A percentile compares a stretch with the other conserved stretches of the same genome.
Evolutionary conservation across 2,329 filamentous ascomycete genomes (phyloP).

Genomic region (Pseudogymnoascus sp.): DNA sequence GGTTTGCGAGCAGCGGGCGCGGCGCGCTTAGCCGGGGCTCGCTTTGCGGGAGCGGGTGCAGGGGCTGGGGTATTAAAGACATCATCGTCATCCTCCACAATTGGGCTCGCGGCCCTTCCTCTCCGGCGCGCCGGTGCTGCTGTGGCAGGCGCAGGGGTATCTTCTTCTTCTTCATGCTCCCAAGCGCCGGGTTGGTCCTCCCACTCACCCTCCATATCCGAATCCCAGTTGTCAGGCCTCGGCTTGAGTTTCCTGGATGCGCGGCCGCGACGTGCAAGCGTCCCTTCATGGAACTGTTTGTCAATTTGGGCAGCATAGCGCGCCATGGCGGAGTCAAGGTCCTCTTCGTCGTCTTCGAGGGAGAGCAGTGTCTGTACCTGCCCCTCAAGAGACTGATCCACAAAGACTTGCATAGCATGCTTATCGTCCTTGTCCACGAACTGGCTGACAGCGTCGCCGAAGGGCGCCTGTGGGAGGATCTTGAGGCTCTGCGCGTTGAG

Average conservation of each 20-base stretch:
- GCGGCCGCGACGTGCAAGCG: constrained; percentile 35
- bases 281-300: constrained; percentile 55
- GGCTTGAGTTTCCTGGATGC: constrained; percentile 54
- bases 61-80: constrained; percentile 32
- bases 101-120: constrained; percentile 27
- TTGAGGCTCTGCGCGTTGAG: constrained; percentile 80
- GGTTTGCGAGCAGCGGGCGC: constrained; percentile 32
- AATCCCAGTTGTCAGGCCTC: constrained; percentile 76
- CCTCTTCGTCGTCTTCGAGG: constrained; percentile 59
- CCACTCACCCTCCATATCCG: constrained; percentile 82
- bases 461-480: constrained; percentile 84
- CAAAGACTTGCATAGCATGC: constrained; percentile 77
- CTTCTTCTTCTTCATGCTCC: constrained; percentile 38
- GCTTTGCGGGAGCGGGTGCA: constrained; percentile 28
- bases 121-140: constrained; percentile 25
- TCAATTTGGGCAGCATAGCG: constrained; percentile 62
- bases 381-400: constrained; percentile 59
- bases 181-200: constrained; percentile 65
- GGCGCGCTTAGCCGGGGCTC: constrained; percentile 29
- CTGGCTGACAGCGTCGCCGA: constrained; percentile 84
- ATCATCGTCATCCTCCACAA: constrained; percentile 48
- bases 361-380: constrained; percentile 63
- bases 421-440: constrained; percentile 96
- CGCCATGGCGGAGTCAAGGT: constrained; percentile 66
- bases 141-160: constrained; percentile 30